These are phyloP conservation scores for Haplosporangium sp. DNA, from an alignment of 371 early-diverging fungal species.

Conservation along the genomic window DNA sequence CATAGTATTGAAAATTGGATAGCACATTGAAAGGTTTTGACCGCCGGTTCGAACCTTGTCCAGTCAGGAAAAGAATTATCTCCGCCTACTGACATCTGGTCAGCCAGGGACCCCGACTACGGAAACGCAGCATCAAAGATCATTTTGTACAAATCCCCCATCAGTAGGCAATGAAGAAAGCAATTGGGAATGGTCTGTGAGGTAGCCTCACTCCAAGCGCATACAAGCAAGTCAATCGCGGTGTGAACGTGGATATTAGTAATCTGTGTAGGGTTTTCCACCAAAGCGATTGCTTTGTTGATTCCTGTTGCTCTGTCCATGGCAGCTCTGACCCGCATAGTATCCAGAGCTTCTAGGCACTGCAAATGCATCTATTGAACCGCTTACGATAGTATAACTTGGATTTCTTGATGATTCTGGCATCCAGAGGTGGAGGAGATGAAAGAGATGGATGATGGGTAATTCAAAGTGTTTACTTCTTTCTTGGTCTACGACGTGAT, in stretches of 20 bases:
- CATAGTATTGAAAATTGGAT: too few species aligned
- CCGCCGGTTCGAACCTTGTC: too few species aligned
- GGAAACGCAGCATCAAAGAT: too few species aligned
- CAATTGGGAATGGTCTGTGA: background rate
- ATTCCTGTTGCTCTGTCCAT: slow-evolving; percentile 2
- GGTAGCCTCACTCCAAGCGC: slow-evolving; percentile 2
- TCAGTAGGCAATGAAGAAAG: slow-evolving; percentile 2
- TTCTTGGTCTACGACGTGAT: too few species aligned
- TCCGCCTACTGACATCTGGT: too few species aligned
- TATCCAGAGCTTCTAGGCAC: slow-evolving; percentile 1
- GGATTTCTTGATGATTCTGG: background rate
- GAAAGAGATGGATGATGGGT: too few species aligned
- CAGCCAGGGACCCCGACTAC: too few species aligned
- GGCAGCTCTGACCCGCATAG: background rate
- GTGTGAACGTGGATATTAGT: slow-evolving; percentile 1
- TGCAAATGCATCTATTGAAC: slow-evolving; percentile 4
- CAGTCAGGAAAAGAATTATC: too few species aligned
- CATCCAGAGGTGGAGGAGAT: too few species aligned
- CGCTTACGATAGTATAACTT: slow-evolving; percentile 3
- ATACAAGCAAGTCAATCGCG: background rate
- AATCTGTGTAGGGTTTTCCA: background rate
- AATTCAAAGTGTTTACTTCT: too few species aligned
- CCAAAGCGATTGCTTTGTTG: background rate
- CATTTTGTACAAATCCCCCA: too few species aligned
- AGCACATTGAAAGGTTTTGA: too few species aligned